Evolutionary conservation across 2,329 filamentous ascomycete species (phyloP).

Genomic region (Ciborinia camelliae): DNA sequence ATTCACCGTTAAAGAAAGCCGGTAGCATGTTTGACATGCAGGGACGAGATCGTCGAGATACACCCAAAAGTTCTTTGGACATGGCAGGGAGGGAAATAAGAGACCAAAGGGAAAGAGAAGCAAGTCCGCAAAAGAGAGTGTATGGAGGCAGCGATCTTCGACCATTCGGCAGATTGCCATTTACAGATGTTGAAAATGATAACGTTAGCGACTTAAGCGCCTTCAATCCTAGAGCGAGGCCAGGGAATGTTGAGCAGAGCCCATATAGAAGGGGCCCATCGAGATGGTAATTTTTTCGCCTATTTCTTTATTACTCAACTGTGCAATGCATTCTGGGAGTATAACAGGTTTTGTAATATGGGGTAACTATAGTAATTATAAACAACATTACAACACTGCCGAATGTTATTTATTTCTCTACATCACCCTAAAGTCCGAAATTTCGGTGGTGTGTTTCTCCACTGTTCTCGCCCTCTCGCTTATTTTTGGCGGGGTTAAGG

Average conservation of each 20-base stretch:
- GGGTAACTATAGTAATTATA: neutral
- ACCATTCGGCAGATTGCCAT: constrained; percentile 19
- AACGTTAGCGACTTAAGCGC: constrained; percentile 27
- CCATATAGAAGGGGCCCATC: constrained; percentile 32
- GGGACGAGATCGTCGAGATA: constrained; percentile 41
- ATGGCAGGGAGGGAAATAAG: constrained; percentile 47
- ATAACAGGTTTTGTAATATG: neutral
- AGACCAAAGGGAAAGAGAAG: constrained; percentile 34
- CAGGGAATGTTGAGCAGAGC: constrained; percentile 25
- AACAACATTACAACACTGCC: neutral
- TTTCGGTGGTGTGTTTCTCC: neutral
- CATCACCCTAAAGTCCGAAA: neutral
- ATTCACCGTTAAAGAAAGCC: constrained; percentile 79
- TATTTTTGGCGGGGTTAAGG: constrained; percentile 1
- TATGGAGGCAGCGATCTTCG: constrained; percentile 23
- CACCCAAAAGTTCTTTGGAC: constrained; percentile 58
- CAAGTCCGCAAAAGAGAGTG: constrained; percentile 33
- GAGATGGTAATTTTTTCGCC: constrained; percentile 26
- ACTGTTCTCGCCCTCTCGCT: constrained; percentile 2
- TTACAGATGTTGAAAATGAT: constrained; percentile 24
- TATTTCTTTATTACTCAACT: constrained; percentile 4
- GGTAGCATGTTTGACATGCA: constrained; percentile 58
- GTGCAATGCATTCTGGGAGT: constrained; percentile 4
- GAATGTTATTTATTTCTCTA: too few relatives aligned
- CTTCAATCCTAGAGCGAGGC: constrained; percentile 22